A percentile compares a stretch with the other conserved stretches of the same genome.
phyloP scores from a whole-genome alignment of 805 yeast genomes.

The Soucietia sequanensis region DNA sequence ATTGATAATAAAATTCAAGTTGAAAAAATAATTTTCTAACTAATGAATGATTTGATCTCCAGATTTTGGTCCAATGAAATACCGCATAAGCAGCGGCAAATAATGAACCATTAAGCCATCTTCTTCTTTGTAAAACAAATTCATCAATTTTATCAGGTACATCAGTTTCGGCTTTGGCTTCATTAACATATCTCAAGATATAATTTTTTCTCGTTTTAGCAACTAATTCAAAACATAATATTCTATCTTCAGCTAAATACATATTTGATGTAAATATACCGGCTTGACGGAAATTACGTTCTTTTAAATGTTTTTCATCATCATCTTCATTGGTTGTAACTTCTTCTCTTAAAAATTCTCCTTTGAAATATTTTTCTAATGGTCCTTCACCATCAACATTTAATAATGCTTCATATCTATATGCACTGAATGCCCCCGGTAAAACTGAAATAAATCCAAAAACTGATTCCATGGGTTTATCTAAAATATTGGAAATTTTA shows the following conservation, averaged over 20 bases:
- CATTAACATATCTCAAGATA: conserved; percentile 79
- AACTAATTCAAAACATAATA: conserved; percentile 92
- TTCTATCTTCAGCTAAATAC: conserved; percentile 97
- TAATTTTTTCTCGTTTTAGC: conserved; percentile 75
- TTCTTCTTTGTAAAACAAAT: conserved; percentile 91
- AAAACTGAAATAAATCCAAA: conserved; percentile 93
- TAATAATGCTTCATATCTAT: conserved; percentile 75
- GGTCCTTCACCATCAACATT: conserved; percentile 80
- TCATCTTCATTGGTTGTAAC: conserved; percentile 44
- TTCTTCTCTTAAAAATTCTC: conserved; percentile 74
- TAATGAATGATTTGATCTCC: conserved; percentile 83
- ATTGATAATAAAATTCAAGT: conserved; percentile 82
- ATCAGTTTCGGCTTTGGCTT: conserved; percentile 91
- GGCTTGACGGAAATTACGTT: conserved; percentile 36
- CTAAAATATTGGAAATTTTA: conserved; percentile 90
- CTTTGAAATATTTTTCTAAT: conserved; percentile 84
- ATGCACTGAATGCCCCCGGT: conserved; percentile 97
- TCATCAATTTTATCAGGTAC: conserved; percentile 96
- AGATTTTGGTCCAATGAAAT: conserved; percentile 79
- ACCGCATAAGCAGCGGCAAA: conserved; percentile 94
- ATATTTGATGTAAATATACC: conserved; percentile 93
- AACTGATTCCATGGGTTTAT: conserved; percentile 92
- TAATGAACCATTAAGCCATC: conserved; percentile 98
- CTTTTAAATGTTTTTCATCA: conserved; percentile 41
- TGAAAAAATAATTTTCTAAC: conserved; percentile 80